Percentiles rank a stretch among this genome's conserved stretches.
Evolutionary conservation across 495 filamentous ascomycete genomes (phyloP).

Genomic region (Lasiosphaeriaceae sp.): DNA sequence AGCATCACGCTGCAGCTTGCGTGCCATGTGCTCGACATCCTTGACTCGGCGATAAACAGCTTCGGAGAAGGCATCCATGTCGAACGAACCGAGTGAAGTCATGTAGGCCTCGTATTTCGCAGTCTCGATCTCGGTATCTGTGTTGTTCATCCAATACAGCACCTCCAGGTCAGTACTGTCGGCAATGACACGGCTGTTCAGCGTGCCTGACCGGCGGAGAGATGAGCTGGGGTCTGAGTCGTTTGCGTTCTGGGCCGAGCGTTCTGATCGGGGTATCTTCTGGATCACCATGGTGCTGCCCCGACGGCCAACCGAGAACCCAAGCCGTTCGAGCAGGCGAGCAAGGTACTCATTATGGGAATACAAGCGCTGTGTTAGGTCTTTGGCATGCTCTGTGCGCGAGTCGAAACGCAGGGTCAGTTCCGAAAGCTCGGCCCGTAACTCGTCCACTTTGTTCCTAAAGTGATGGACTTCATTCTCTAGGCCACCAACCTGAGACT

Average conservation of each 20-base stretch:
- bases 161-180: slow-evolving; percentile 58
- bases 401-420: slow-evolving; percentile 52
- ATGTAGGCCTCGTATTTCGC: slow-evolving; percentile 69
- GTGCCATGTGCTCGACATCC: slow-evolving; percentile 82
- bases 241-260: slow-evolving; percentile 42
- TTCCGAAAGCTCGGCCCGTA: slow-evolving; percentile 48
- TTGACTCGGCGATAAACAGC: slow-evolving; percentile 79
- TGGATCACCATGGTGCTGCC: slow-evolving; percentile 73
- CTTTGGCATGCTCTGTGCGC: slow-evolving; percentile 66
- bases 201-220: slow-evolving; percentile 46
- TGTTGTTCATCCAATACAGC: slow-evolving; percentile 72
- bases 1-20: slow-evolving; percentile 86
- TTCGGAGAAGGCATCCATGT: slow-evolving; percentile 77
- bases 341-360: slow-evolving; percentile 71
- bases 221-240: slow-evolving; percentile 61
- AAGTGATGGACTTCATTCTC: slow-evolving; percentile 63
- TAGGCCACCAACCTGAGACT: slow-evolving; percentile 60
- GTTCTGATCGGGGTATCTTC: slow-evolving; percentile 64
- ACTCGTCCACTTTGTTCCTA: slow-evolving; percentile 51
- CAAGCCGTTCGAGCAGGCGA: slow-evolving; percentile 77
- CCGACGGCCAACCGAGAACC: slow-evolving; percentile 72
- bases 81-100: slow-evolving; percentile 65
- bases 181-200: slow-evolving; percentile 37
- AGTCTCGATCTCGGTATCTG: slow-evolving; percentile 62
- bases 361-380: slow-evolving; percentile 77